Conservation (phyloP, 805 yeast genomes). For the Wickerhamiella azymoides region DNA sequence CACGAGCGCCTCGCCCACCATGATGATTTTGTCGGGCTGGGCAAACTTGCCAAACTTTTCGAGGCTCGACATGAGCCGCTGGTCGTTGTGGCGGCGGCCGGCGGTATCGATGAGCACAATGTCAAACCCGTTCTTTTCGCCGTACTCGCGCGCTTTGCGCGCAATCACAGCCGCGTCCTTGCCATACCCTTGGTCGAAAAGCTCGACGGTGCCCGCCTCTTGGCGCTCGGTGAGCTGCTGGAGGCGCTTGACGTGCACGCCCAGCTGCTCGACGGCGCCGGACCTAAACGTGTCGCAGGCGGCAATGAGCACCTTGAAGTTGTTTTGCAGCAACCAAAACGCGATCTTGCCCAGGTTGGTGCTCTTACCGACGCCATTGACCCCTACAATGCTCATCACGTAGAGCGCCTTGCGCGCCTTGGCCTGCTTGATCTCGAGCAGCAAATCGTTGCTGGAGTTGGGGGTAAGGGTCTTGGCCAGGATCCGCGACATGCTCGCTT, state of each 20-base stretch:
- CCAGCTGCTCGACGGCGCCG: constrained; percentile 95
- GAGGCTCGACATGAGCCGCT: constrained; percentile 86
- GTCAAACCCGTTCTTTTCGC: constrained; percentile 55
- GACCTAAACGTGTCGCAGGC: constrained; percentile 98
- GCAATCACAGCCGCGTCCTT: constrained; percentile 96
- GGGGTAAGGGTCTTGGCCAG: constrained; percentile 68
- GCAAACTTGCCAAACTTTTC: constrained; percentile 94
- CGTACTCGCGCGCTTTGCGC: constrained; percentile 74
- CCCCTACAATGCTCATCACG: constrained; percentile 95
- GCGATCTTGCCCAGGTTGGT: constrained; percentile 90
- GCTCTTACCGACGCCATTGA: constrained; percentile 95
- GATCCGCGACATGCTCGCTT: constrained; percentile 43
- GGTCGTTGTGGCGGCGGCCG: constrained; percentile 92
- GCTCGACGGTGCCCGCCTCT: constrained; percentile 42
- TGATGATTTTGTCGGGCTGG: constrained; percentile 86
- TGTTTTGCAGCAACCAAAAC: constrained; percentile 87
- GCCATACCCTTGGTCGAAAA: constrained; percentile 92
- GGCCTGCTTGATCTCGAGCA: constrained; percentile 58
- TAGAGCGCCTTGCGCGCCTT: constrained; percentile 44
- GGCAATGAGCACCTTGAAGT: constrained; percentile 72
- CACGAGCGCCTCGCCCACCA: constrained; percentile 97
- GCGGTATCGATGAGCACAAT: constrained; percentile 93
- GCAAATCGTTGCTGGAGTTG: constrained; percentile 72
- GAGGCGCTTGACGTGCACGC: constrained; percentile 82
- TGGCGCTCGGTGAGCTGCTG: constrained; percentile 46